Base-by-base conservation (phyloP, 2,329 filamentous ascomycete species). In the Trichoderma sp. region DNA sequence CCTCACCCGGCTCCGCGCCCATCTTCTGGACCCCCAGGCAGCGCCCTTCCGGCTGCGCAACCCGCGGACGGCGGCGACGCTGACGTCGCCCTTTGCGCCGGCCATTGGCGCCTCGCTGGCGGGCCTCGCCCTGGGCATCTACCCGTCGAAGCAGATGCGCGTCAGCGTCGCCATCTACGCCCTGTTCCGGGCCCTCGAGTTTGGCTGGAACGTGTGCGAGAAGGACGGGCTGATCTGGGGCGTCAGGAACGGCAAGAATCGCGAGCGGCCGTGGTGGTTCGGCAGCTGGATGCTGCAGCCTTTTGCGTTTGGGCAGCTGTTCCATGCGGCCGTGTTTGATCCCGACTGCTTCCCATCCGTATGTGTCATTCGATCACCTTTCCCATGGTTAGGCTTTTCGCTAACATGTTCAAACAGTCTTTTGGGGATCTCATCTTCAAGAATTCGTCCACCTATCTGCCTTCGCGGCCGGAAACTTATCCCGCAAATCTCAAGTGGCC, bases 71-170 rank as follows among this genome's bases (percentile, higher is more conserved):
- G 85, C 91, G 0, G 82, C 82, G 21, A 86, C 90, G 0, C 82
- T 99, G 65, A 97, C 93, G 0, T 96, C 92, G 2, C 84, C 85
- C 10, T 90, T 93, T 74, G 91, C 94, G 0, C 94, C 94, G 0
- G 93, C 93, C 2, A 83, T 97, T n/a, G 95, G 94, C 12, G 93
- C 94, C 6, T 93, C 91, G 71, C 77, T 97, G 55, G 92, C 94
- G 0, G 94, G 94, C 3, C 84, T 96, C 57, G 89, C 91, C 57
- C 81, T 98, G 19, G 91, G 91, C 7, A 84, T 96, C 10, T 91
- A 88, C 69, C 82, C 94, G 74, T 70, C 85, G 1, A 77, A 80
- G 68, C 82, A 85, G 73, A 76, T 95, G 70, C 88, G 95, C 58
- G 82, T 94, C 61, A 92, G 91, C 0, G 84, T 95, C 54, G 89